Base-by-base conservation (phyloP, 768 basidiomycete genomes). In the Holtermannia corniformis region DNA sequence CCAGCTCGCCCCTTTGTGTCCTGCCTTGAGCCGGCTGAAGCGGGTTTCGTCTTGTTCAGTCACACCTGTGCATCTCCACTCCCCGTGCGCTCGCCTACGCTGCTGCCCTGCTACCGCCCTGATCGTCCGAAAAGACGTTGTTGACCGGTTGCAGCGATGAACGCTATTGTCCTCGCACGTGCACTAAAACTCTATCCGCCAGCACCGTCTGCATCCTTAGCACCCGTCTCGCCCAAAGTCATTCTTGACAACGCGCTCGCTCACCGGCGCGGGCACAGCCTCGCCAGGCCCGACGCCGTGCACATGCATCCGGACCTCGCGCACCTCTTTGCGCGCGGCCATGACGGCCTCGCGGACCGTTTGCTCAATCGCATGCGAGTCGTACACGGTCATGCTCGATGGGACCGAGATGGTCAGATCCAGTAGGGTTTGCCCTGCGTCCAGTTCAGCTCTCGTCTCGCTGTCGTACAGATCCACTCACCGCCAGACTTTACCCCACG, bases 341-440 rank as follows among this genome's bases (percentile, higher is more conserved):
- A 50, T 52, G 54, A 62, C 59, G 41, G 47, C 58, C 22, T 69
- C 68, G 41, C 71, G 27, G 14, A 95, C 87, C 57, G 76, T 72
- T 32, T 74, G 72, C 69, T 93, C 86, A 20, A 93, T 72, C 21
- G 71, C 64, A 44, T 78, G 78, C 2, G 81, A 76, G 19, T 83
- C 80, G 14, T 70, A 66, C 12, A 89, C 79, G 4, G 80, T 82
- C 65, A 82, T 72, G 1, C 52, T 51, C 5, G 74, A 72, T 14
- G 83, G 79, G 0, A 97, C 85, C 27, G 81, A 78, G 25, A 84
- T 86, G 3, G 79, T 80, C 47, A 96, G 75, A 72, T 96, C 88
- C 5, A 96, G 84, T 51, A 82, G 84, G 55, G 92, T 81, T 55
- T 84, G 72, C 7, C 90, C 87, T 25, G 90, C 86, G 16, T 37